A percentile compares a stretch with the other conserved stretches of the same genome.
These are phyloP conservation scores for Magnolia changhungtana DNA, from an alignment of 164 flowering plant genomes.

Conservation along the genomic window DNA sequence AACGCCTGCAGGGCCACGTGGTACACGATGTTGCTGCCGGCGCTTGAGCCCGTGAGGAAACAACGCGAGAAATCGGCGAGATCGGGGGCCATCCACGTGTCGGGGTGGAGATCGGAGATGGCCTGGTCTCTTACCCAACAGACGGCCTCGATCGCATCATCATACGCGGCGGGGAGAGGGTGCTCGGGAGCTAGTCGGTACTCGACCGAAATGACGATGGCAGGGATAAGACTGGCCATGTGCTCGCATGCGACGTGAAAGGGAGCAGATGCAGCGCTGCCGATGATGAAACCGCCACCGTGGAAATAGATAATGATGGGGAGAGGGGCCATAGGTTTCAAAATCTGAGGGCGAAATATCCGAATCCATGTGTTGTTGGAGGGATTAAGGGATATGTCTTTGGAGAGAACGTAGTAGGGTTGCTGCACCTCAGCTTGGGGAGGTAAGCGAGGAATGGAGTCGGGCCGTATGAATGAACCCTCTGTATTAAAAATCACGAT, in stretches of 20 bases:
- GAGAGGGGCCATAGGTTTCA: constrained; percentile 3
- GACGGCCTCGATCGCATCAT: constrained; percentile 40
- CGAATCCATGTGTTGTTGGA: constrained; percentile 34
- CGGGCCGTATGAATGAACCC: background rate
- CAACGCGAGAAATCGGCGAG: constrained; percentile 10
- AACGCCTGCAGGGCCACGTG: constrained; percentile 25
- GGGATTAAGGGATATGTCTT: constrained; percentile 15
- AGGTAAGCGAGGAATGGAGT: background rate
- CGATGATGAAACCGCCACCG: constrained; percentile 30
- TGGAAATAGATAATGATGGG: constrained; percentile 37
- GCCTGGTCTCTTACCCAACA: constrained; percentile 27
- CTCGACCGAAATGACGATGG: constrained; percentile 37
- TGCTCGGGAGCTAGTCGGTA: constrained; percentile 57
- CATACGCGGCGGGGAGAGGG: constrained; percentile 41
- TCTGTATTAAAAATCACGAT: background rate
- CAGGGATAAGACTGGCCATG: constrained; percentile 29
- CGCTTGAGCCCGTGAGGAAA: constrained; percentile 52
- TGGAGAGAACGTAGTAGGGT: constrained; percentile 15
- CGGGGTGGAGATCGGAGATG: constrained; percentile 11
- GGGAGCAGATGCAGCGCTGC: constrained; percentile 28
- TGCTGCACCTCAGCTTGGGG: background rate
- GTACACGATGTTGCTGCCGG: constrained; percentile 49
- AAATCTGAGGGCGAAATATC: constrained; percentile 17
- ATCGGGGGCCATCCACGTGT: background rate
- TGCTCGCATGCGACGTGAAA: constrained; percentile 34